A percentile compares a stretch with the other conserved stretches of the same genome.
phyloP scores from a whole-genome alignment of 208 protist species.

The Trypanosoma platydactyli region DNA sequence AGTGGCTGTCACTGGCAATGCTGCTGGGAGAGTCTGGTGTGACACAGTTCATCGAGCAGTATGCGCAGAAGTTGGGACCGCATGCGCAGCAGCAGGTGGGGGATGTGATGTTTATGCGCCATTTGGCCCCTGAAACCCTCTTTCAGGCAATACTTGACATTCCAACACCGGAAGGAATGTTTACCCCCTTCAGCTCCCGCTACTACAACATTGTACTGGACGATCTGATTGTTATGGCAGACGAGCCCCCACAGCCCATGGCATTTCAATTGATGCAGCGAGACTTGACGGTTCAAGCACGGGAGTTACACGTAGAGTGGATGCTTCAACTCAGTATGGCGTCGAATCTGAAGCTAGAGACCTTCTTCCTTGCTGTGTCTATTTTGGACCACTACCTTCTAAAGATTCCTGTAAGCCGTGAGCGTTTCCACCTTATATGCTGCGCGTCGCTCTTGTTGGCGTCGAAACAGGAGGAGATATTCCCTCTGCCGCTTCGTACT shows the following conservation, averaged over 20 bases:
- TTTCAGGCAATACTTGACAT: constrained; percentile 28
- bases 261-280: constrained; percentile 12
- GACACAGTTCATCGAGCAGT: constrained; percentile 27
- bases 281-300: constrained; percentile 26
- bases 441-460: constrained; percentile 95
- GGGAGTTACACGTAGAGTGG: constrained; percentile 34
- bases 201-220: constrained; percentile 61
- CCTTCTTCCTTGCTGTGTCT: constrained; percentile 74
- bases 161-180: constrained; percentile 28
- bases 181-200: constrained; percentile 33
- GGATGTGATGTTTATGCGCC: constrained; percentile 16
- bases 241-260: constrained; percentile 24
- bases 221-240: constrained; percentile 69
- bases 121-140: constrained; percentile 22
- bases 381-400: constrained; percentile 86
- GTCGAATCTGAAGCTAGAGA: constrained; percentile 52
- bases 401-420: constrained; percentile 46
- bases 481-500: constrained; percentile 80
- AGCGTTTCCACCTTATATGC: constrained; percentile 51
- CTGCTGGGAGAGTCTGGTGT: constrained; percentile 47
- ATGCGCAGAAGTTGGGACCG: constrained; percentile 37
- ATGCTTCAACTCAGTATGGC: constrained; percentile 31
- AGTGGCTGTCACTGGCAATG: constrained; percentile 50
- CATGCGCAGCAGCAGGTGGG: constrained; percentile 34
- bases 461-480: constrained; percentile 98